phyloP scores from a whole-genome alignment of 2,329 filamentous ascomycete species.

The Cytospora paraplurivora region DNA sequence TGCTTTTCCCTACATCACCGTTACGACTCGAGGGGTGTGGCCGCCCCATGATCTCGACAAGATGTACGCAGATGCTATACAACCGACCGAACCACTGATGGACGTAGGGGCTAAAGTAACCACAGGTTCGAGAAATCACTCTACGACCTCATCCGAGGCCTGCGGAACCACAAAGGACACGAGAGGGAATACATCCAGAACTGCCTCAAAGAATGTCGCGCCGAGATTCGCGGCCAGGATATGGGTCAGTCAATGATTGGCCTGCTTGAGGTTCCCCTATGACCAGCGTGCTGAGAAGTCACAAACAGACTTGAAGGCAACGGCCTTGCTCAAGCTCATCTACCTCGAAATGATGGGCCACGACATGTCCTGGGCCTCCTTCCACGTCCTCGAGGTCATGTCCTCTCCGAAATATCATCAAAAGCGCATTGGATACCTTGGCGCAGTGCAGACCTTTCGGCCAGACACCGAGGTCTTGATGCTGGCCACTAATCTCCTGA shows the following conservation, averaged over 20 bases:
- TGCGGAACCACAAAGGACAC: slow-evolving; percentile 92
- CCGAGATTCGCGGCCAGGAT: slow-evolving; percentile 89
- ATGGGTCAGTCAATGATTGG: slow-evolving; percentile 65
- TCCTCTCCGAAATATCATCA: slow-evolving; percentile 92
- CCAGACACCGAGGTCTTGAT: slow-evolving; percentile 96
- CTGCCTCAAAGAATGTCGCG: slow-evolving; percentile 90
- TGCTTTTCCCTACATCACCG: slow-evolving; percentile 3
- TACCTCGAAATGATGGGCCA: slow-evolving; percentile 99
- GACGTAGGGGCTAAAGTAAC: slow-evolving; percentile 32
- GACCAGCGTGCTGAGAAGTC: not conserved
- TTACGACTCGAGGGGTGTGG: slow-evolving; percentile 14
- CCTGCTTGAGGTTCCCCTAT: not conserved
- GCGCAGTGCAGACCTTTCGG: slow-evolving; percentile 93
- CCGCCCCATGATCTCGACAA: slow-evolving; percentile 20
- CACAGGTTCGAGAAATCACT: slow-evolving; percentile 97
- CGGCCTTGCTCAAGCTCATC: slow-evolving; percentile 89
- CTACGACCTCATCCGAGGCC: slow-evolving; percentile 95
- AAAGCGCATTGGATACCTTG: slow-evolving; percentile 93
- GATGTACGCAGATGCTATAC: slow-evolving; percentile 32
- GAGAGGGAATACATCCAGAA: slow-evolving; percentile 95
- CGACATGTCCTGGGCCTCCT: slow-evolving; percentile 99
- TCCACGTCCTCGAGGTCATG: slow-evolving; percentile 99
- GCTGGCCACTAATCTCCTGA: slow-evolving; percentile 93
- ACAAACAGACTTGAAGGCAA: slow-evolving; percentile 83
- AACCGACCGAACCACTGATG: not conserved